Evolutionary conservation across 1,284 basidiomycete species (phyloP), one percentile per base, ranked within the genome.

Genomic region (Cerioporus squamosus): DNA sequence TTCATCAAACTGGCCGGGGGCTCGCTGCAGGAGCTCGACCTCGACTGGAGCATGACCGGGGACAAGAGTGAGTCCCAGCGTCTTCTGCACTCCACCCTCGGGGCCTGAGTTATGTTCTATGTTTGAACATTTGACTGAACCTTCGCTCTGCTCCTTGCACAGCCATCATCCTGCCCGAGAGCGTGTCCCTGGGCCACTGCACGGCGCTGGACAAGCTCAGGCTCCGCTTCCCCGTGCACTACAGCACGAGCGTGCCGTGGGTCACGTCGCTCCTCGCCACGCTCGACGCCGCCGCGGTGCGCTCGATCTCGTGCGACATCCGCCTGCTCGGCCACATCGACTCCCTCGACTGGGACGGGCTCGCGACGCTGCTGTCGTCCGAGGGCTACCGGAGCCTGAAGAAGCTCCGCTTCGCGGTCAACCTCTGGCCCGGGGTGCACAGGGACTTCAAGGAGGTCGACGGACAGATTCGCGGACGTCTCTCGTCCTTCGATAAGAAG

Each of bases 251-350:
- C 33, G 53, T 71, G 20, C 66, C 70, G 0, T 72, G 72, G 70
- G 65, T 71, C 23, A 61, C 65, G 42, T 40, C 63, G 22, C 55
- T 70, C n/a, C 60, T 72, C 9, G 31, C 57, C 18, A 62, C 64
- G 39, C 56, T 69, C 26, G 39, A 54, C 36, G n/a, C 62, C 15
- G 31, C 54, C n/a, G 15, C 44, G 4, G 43, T 40, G 33, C 55
- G 55, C 20, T 44, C 45, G 18, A 24, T 61, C 42, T 52, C 64
- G 38, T 50, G 59, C 47, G 51, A 59, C 40, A 48, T 72, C 36
- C 66, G 70, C n/a, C 61, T 73, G 24, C 62, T 73, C 45, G 71
- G 71, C 7, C 51, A 53, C 38, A 49, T 71, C 40, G 63, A 66
- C 47, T 63, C 61, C n/a, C 56, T 71, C 33, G 67, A 72, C 44